These are phyloP conservation scores for Calonectria naviculata DNA, from an alignment of 2,329 filamentous ascomycete species.

Conservation along the genomic window DNA sequence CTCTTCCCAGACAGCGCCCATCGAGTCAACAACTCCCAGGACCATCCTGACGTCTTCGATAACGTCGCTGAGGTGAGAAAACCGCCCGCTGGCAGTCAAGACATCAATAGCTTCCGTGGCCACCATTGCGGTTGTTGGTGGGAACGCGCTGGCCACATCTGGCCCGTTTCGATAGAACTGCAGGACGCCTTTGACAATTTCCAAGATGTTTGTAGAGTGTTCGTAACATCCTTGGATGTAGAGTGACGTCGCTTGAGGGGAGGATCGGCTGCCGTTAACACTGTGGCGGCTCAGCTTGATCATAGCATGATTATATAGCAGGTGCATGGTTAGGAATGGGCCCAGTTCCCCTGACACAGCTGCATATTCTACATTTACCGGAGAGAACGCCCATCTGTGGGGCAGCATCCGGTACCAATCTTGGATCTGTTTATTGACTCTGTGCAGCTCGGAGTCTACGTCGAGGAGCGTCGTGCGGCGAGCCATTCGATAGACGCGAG, in stretches of 20 bases:
- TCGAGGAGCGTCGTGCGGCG: constrained; percentile 41
- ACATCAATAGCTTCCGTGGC: constrained; percentile 75
- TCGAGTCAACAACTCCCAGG: constrained; percentile 64
- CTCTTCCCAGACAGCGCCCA: constrained; percentile 70
- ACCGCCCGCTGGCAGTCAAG: constrained; percentile 67
- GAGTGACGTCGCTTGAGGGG: constrained; percentile 52
- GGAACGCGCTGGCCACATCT: constrained; percentile 55
- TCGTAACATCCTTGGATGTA: constrained; percentile 61
- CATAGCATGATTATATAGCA: constrained; percentile 72
- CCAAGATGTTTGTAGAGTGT: constrained; percentile 64
- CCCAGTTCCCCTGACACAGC: constrained; percentile 65
- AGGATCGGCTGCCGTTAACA: constrained; percentile 51
- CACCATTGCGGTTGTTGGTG: constrained; percentile 72
- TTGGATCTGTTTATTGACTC: constrained; percentile 62
- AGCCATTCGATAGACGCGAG: constrained; percentile 62
- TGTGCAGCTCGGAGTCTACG: constrained; percentile 51
- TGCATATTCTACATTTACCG: constrained; percentile 67
- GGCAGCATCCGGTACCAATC: constrained; percentile 71
- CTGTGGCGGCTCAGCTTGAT: constrained; percentile 75
- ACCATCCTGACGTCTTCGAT: constrained; percentile 66
- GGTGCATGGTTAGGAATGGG: constrained; percentile 72
- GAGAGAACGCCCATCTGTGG: constrained; percentile 62
- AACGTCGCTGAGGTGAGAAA: constrained; percentile 61
- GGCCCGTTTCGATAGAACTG: constrained; percentile 47
- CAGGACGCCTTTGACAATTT: constrained; percentile 56